A percentile compares a stretch with the other conserved stretches of the same genome.
Conservation (phyloP, 257 asterid species). For the Solanum appendiculatum region DNA sequence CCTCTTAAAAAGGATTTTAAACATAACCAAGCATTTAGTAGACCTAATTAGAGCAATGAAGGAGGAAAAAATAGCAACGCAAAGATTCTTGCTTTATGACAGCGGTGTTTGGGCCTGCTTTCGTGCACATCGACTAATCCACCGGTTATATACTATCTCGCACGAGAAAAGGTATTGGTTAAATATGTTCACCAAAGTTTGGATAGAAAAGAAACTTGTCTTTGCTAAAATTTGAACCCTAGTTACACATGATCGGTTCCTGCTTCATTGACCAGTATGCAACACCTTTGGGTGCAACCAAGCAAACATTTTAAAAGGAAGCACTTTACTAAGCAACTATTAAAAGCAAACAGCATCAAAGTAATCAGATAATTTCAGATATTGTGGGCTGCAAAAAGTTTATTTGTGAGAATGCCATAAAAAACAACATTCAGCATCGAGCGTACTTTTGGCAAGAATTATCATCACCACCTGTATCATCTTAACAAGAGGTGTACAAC, state of each 20-base stretch:
- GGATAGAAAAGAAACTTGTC: not conserved
- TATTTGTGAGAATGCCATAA: not conserved
- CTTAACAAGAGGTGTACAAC: conserved; percentile 62
- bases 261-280: not conserved
- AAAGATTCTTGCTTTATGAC: not conserved
- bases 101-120: not conserved
- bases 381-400: not conserved
- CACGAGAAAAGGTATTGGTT: not conserved
- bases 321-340: not conserved
- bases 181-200: not conserved
- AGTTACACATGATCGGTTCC: not conserved
- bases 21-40: not conserved
- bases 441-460: conserved; percentile 12
- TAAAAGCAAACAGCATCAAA: not conserved
- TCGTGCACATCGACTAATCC: not conserved
- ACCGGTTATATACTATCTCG: not conserved
- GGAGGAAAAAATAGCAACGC: not conserved
- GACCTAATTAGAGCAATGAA: not conserved
- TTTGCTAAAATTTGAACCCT: not conserved
- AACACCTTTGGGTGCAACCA: not conserved
- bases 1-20: not conserved
- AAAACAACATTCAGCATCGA: not conserved
- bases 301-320: not conserved
- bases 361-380: not conserved
- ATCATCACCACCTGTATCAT: conserved; percentile 75